Evolutionary conservation across 1,284 basidiomycete species (phyloP).

Genomic region (Apiotrichum mycotoxinovorans): DNA sequence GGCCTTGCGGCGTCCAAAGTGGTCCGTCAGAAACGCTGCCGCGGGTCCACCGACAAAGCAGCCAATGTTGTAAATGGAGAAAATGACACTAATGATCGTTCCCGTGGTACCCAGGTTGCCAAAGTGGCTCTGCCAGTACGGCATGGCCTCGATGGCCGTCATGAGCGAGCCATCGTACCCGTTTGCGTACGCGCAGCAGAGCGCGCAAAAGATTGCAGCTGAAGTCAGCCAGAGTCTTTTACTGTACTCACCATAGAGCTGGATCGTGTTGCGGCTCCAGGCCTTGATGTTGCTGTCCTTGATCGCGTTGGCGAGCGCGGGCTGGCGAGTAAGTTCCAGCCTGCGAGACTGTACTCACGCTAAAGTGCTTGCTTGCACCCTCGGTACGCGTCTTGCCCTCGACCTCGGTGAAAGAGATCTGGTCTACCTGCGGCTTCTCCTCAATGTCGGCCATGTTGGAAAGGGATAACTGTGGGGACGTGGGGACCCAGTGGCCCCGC

Average conservation of each 20-base stretch:
- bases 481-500: neutral
- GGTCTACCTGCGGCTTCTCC: neutral
- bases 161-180: slow-evolving; percentile 8
- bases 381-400: neutral
- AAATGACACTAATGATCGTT: neutral
- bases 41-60: slow-evolving; percentile 1
- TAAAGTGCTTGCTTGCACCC: neutral
- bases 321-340: neutral
- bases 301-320: neutral
- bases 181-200: slow-evolving; percentile 7
- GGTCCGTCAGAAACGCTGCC: slow-evolving; percentile 38
- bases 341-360: neutral
- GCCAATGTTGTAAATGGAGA: slow-evolving; percentile 1
- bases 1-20: slow-evolving; percentile 56
- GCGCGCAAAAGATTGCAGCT: neutral
- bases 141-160: neutral
- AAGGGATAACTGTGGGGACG: neutral
- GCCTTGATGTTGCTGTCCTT: neutral
- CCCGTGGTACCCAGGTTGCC: neutral
- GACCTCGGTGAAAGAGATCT: neutral
- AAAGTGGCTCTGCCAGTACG: neutral
- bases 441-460: neutral
- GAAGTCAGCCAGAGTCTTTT: neutral
- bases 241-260: neutral
- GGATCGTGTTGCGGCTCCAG: neutral